Base-by-base conservation (phyloP, 176 grass and related monocot species). In the Zizania latifolia region DNA sequence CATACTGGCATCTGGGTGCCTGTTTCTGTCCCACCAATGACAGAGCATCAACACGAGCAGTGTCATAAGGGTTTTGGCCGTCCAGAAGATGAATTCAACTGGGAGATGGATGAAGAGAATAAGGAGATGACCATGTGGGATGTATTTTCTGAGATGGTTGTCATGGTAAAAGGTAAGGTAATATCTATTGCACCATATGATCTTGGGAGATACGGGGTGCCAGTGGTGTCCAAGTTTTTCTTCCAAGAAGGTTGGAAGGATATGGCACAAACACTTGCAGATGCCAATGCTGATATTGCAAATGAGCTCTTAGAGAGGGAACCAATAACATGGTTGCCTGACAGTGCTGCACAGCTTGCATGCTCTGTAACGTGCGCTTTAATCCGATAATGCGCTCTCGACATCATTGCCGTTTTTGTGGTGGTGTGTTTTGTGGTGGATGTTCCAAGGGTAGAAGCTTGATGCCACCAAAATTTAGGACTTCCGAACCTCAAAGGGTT, bases 101-200 rank as follows among this genome's bases (percentile, higher is more conserved):
- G 89, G 89, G 89, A 81, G 19, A 71, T 78, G 15, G 48, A 84
- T 72, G 64, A 31, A 59, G 71, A 76, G 37, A 71, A 82, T 19
- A 85, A 84, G 64, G 84, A 85, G 65, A 88, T 88, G 81, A 92
- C 85, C 14, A 85, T 92, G 89, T 92, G 89, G 89, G 89, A 92
- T 75, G 85, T 88, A 44, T 86, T 92, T 74, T 78, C 85, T 22
- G 89, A 88, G 76, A 88, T 92, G 78, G 40, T 87, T 74, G 59
- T 85, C 48, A 61, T 46, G 3, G 85, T 73, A 27, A 72, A 59
- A 43, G 71, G 63, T 31, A 92, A 92, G 71, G 35, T 80, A 41
- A 58, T 45, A 17, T 44, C 76, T 5, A 10, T 81, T 4, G 12
- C 70, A 44, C 71, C 89, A 1, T 71, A 53, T 27, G 74, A 82